Evolutionary conservation across 208 protist species (phyloP).

Genomic region (Acanthamoeba lenticulata): DNA sequence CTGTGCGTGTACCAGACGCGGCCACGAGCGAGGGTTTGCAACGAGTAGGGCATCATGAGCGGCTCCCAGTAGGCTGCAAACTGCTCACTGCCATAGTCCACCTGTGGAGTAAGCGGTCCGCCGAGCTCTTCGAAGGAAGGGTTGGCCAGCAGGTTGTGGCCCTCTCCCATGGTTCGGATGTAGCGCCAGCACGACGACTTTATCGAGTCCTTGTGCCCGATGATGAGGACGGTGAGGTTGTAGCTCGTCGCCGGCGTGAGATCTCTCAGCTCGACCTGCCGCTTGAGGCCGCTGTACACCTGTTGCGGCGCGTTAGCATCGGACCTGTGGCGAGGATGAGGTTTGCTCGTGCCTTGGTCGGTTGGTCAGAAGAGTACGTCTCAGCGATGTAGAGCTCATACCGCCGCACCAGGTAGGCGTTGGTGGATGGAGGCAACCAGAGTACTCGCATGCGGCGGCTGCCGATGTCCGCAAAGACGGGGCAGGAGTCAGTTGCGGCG

Average conservation of each 20-base stretch:
- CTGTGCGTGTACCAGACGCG: neutral
- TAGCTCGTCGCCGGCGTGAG: neutral
- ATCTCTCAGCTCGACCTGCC: neutral
- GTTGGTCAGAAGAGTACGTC: neutral
- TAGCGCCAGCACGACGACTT: neutral
- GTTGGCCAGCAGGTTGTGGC: slow-evolving; percentile 11
- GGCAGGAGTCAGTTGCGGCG: neutral
- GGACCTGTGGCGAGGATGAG: neutral
- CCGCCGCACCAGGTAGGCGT: neutral
- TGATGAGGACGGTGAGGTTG: neutral
- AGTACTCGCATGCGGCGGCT: neutral
- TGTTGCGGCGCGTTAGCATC: neutral
- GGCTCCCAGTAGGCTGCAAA: slow-evolving; percentile 1
- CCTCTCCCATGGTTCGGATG: neutral
- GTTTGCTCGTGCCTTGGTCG: neutral
- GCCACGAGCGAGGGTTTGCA: neutral
- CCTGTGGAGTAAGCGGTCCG: neutral
- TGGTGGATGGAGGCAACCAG: neutral
- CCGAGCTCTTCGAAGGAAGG: neutral
- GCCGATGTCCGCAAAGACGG: neutral
- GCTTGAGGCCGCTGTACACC: neutral
- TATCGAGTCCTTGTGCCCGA: neutral
- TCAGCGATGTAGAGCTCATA: neutral
- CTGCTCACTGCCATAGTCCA: neutral
- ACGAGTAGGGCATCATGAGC: slow-evolving; percentile 43